Conservation (phyloP, 1,284 basidiomycete genomes). For the Ceratobasidium sp. region DNA sequence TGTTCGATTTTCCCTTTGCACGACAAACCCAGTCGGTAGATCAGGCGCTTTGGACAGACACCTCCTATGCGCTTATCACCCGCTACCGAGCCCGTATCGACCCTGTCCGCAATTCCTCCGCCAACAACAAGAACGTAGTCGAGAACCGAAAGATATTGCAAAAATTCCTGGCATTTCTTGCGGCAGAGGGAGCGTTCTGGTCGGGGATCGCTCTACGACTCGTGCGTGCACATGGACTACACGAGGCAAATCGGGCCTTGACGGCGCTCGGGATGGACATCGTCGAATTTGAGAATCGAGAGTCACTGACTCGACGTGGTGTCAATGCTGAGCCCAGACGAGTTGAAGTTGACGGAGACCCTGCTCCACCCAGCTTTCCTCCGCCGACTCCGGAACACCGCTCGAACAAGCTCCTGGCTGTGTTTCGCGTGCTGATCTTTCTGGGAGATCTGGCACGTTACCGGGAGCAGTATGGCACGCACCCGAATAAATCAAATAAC, state of each 20-base stretch:
- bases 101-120: conserved; percentile 57
- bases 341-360: conserved; percentile 8
- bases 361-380: conserved; percentile 51
- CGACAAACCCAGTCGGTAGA: conserved; percentile 85
- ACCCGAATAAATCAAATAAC: conserved; percentile 57
- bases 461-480: conserved; percentile 85
- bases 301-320: conserved; percentile 45
- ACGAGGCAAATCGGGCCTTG: conserved; percentile 70
- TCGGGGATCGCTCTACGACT: conserved; percentile 79
- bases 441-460: conserved; percentile 96
- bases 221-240: conserved; percentile 74
- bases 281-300: conserved; percentile 48
- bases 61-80: conserved; percentile 87
- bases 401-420: conserved; percentile 73
- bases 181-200: conserved; percentile 91
- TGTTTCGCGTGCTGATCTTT: conserved; percentile 91
- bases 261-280: conserved; percentile 66
- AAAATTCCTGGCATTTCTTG: conserved; percentile 87
- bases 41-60: conserved; percentile 90
- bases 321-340: conserved; percentile 42
- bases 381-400: conserved; percentile 67
- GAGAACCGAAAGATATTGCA: conserved; percentile 89
- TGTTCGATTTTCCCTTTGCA: conserved; percentile 80
- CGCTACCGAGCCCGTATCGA: conserved; percentile 82
- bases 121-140: conserved; percentile 66